Conservation (phyloP, 108 stramenopile genomes). For the Hondaea fermentalgiana region DNA sequence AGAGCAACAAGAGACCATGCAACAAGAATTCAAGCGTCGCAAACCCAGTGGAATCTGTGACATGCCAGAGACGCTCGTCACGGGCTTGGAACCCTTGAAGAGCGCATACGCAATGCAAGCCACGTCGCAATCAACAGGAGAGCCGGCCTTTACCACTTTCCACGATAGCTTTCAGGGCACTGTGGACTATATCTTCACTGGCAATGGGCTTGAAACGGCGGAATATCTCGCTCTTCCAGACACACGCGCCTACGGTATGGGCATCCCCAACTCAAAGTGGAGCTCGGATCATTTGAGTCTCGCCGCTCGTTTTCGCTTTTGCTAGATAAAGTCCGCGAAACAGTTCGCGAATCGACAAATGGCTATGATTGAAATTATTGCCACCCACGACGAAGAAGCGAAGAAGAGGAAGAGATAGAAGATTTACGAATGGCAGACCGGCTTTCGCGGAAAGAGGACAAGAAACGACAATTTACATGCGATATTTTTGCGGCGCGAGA, state of each 20-base stretch:
- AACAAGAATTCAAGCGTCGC: too few relatives aligned
- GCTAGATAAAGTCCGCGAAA: not conserved
- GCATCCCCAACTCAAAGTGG: not conserved
- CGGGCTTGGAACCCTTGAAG: not conserved
- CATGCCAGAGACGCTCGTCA: not conserved
- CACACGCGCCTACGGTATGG: not conserved
- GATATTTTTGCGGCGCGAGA: too few relatives aligned
- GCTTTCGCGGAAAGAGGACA: too few relatives aligned
- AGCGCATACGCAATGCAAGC: conserved; percentile 34
- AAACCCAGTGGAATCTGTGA: not conserved
- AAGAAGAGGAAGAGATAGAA: too few relatives aligned
- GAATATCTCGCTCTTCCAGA: not conserved
- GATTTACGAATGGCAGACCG: too few relatives aligned
- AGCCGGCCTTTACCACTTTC: conserved; percentile 36
- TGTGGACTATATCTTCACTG: conserved; percentile 35
- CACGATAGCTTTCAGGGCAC: conserved; percentile 33
- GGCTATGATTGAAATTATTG: not conserved
- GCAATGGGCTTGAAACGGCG: not conserved
- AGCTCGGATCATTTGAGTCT: not conserved
- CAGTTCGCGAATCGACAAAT: not conserved
- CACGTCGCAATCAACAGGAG: conserved; percentile 21
- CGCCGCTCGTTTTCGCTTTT: not conserved
- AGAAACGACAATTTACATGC: too few relatives aligned
- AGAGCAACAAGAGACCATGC: too few relatives aligned
- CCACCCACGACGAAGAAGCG: too few relatives aligned